Base-by-base conservation (phyloP, 2,329 filamentous ascomycete genomes). In the Calonectria fujianensis region DNA sequence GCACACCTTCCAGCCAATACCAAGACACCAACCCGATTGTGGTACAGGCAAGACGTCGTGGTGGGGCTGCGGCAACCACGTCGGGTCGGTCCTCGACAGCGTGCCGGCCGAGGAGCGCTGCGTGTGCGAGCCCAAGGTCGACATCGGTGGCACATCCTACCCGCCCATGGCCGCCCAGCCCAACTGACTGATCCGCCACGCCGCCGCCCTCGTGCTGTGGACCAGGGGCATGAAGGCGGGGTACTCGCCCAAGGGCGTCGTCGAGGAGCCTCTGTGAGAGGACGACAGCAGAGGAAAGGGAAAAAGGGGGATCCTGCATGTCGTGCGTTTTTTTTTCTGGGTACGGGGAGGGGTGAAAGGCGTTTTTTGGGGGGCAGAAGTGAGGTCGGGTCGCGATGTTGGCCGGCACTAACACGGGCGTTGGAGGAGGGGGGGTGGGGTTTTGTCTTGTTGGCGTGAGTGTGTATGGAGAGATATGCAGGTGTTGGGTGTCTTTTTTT, bases 21-120 rank as follows among this genome's bases (percentile, higher is more conserved):
- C 70, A 24, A 50, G 27, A 72, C 51, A 29, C 51, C 20, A 14
- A 18, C 14, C 48, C 66, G 59, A 35, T 27, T 4, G 24, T 51
- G 39, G 52, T 61, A 27, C 35, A 82, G 80, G 80, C 20, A 81
- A 80, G 72, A 75, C 81, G 51, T 76, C 91, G 70, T 94, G 93
- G 93, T 91, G 87, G 85, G 93, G 92, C 75, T 94, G 93, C 83
- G 92, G 92, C 76, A 86, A 79, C 75, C 91, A 94, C 85, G 86
- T 94, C 78, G 85, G 90, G 16, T 83, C 83, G 20, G 92, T 95
- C 79, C 90, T 95, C 87, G 90, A 93, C 82, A 80, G 83, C 32
- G 83, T 94, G 54, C 88, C 91, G 6, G 85, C 87, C 45, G 84
- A 87, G 8, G 87, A 94, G 51, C 90, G 93, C 85, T 95, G 94